Evolutionary conservation across 495 filamentous ascomycete species (phyloP).

Genomic region (Gamarada debralockiae): DNA sequence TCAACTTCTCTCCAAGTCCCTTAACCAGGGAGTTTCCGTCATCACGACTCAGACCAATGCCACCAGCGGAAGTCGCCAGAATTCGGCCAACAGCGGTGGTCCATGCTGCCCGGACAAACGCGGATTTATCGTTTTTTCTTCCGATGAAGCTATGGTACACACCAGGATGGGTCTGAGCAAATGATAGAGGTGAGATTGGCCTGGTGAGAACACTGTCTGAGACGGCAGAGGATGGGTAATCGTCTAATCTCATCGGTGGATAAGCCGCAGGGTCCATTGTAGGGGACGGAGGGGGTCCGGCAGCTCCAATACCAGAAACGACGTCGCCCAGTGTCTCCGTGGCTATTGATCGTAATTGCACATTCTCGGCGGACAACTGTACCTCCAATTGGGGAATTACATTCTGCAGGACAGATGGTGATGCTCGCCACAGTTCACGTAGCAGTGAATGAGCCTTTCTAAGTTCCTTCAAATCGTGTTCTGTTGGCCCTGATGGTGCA

Average conservation of each 20-base stretch:
- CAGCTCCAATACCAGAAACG: slow-evolving; percentile 84
- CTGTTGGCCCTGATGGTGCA: slow-evolving; percentile 55
- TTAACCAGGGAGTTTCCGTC: slow-evolving; percentile 72
- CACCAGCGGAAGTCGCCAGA: slow-evolving; percentile 74
- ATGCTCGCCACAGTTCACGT: slow-evolving; percentile 91
- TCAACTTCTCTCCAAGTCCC: slow-evolving; percentile 73
- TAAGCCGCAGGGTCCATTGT: slow-evolving; percentile 75
- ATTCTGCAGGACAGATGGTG: slow-evolving; percentile 82
- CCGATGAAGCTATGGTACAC: slow-evolving; percentile 80
- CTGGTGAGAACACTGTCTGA: slow-evolving; percentile 67
- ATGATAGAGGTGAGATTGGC: slow-evolving; percentile 77
- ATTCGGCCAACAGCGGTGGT: slow-evolving; percentile 81
- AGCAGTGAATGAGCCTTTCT: slow-evolving; percentile 85
- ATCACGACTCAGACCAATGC: slow-evolving; percentile 72
- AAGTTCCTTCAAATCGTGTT: slow-evolving; percentile 82
- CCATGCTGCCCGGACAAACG: slow-evolving; percentile 79
- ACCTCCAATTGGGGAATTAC: slow-evolving; percentile 93
- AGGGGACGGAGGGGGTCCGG: slow-evolving; percentile 71
- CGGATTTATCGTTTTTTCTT: slow-evolving; percentile 78
- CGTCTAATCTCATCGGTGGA: slow-evolving; percentile 65
- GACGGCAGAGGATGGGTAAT: slow-evolving; percentile 44
- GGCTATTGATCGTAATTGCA: slow-evolving; percentile 77
- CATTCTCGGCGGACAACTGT: slow-evolving; percentile 85
- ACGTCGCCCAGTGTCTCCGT: slow-evolving; percentile 95
- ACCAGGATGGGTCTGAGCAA: slow-evolving; percentile 70